Conservation (phyloP, 176 grass and related monocot genomes). For the Alopecurus myosuroides region DNA sequence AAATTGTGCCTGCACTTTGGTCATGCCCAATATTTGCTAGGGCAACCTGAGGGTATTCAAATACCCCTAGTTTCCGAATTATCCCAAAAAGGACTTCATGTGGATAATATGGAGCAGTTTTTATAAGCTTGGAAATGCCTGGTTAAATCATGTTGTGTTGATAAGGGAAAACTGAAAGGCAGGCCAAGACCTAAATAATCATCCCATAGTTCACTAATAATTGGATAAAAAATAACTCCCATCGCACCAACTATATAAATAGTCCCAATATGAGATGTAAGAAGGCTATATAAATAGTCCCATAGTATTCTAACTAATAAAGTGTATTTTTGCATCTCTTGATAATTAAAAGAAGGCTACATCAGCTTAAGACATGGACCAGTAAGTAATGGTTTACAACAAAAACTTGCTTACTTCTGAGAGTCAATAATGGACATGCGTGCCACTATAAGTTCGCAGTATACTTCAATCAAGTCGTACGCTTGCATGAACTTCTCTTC, state of each 20-base stretch:
- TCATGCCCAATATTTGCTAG: background rate
- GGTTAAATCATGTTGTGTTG: background rate
- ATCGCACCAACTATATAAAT: background rate
- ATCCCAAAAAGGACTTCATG: background rate
- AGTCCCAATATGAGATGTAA: background rate
- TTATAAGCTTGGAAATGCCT: background rate
- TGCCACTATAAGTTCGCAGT: constrained; percentile 90
- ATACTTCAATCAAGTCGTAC: constrained; percentile 89
- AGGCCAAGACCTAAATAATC: constrained; percentile 6
- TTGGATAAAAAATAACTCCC: background rate
- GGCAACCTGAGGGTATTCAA: background rate
- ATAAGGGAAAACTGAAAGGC: background rate
- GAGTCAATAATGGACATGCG: constrained; percentile 89
- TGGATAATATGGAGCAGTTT: background rate
- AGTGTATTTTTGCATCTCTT: background rate
- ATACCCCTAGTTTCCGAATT: background rate
- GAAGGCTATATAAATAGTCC: background rate
- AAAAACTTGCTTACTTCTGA: constrained; percentile 64
- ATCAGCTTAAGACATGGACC: constrained; percentile 9
- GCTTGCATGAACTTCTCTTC: constrained; percentile 90
- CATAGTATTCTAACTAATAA: background rate
- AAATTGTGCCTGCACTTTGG: background rate
- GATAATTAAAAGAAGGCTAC: background rate
- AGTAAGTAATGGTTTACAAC: background rate
- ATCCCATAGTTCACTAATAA: background rate